Conservation (phyloP, 352 stramenopile genomes). For the Phytophthora nicotianae region DNA sequence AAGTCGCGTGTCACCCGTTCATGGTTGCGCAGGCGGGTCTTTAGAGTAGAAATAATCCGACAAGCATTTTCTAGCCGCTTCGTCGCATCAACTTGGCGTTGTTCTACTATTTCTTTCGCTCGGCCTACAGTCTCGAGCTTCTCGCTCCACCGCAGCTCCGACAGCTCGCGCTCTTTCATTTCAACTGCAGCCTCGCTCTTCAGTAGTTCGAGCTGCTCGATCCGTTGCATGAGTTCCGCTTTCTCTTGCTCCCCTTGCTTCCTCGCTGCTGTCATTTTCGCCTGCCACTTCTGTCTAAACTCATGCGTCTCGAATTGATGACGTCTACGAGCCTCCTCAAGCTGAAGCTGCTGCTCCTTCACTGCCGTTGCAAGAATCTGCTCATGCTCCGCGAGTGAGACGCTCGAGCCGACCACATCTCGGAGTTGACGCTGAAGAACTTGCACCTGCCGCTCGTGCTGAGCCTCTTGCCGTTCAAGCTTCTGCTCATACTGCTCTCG, state of each 20-base stretch:
- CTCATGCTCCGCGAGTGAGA: constrained; percentile 64
- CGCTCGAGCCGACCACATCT: constrained; percentile 48
- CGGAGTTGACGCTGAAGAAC: constrained; percentile 44
- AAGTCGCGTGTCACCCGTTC: constrained; percentile 16
- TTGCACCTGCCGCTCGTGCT: constrained; percentile 53
- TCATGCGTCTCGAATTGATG: constrained; percentile 37
- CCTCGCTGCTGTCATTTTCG: constrained; percentile 18
- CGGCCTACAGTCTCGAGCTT: constrained; percentile 8
- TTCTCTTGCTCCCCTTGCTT: constrained; percentile 23
- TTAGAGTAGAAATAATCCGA: constrained; percentile 52
- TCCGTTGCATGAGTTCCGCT: constrained; percentile 30
- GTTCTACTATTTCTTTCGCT: constrained; percentile 24
- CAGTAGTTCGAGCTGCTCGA: constrained; percentile 45
- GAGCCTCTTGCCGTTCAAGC: constrained; percentile 44
- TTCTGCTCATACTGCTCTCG: constrained; percentile 58
- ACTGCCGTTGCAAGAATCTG: constrained; percentile 36
- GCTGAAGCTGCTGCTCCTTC: constrained; percentile 31
- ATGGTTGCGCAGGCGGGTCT: constrained; percentile 36
- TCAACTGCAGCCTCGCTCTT: constrained; percentile 32
- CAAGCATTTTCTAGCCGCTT: constrained; percentile 42
- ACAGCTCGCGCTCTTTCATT: constrained; percentile 25
- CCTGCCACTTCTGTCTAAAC: constrained; percentile 35
- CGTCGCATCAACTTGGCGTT: constrained; percentile 22
- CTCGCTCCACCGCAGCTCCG: constrained; percentile 18
- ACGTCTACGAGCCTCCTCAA: constrained; percentile 18